Base-by-base conservation (phyloP, 345 rosid species). In the Populus ilicifolia region DNA sequence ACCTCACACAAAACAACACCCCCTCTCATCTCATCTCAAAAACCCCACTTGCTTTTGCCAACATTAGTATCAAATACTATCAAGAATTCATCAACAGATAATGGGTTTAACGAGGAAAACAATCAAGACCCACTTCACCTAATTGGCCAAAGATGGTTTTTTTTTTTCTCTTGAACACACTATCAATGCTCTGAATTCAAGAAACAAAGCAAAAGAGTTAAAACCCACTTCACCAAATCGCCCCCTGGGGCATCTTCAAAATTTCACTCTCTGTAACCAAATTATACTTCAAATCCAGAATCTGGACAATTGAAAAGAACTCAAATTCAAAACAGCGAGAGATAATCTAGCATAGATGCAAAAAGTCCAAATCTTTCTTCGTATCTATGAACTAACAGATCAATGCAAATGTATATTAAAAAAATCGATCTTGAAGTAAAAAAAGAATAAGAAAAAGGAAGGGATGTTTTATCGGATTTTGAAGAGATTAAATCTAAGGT, bases 11-110 rank as follows among this genome's bases (percentile, higher is more conserved):
- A 27, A 14, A 62, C 43, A 68, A 59, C 38, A 66, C 69, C 68
- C 63, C 63, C 72, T 73, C 65, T 81, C 84, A 81, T 81, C 61
- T 81, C 80, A 74, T 70, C 30, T 76, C 59, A 77, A 56, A 68
- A 72, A 41, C 21, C 8, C 33, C 27, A 30, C 59, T 5, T 6
- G 25, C 50, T 38, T 21, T 33, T 17, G 25, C 65, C 35, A 4
- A 46, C 50, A 25, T 62, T 5, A 21, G n/a, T 56, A 29, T 74
- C 50, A 61, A 21, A 9, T 17, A 39, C n/a, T 73, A 21, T 41
- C 16, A 2, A 25, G 23, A 69, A 27, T 18, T 39, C 64, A 44
- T 50, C 8, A n/a, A 59, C 30, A 23, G 30, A 44, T 3, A 35
- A 39, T 9, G 18, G 9, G 21, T 41, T 14, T 54, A 67, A 72